These are phyloP conservation scores for Lanmaoa pseudosensibilis DNA, from an alignment of 768 basidiomycete genomes.

Conservation along the genomic window DNA sequence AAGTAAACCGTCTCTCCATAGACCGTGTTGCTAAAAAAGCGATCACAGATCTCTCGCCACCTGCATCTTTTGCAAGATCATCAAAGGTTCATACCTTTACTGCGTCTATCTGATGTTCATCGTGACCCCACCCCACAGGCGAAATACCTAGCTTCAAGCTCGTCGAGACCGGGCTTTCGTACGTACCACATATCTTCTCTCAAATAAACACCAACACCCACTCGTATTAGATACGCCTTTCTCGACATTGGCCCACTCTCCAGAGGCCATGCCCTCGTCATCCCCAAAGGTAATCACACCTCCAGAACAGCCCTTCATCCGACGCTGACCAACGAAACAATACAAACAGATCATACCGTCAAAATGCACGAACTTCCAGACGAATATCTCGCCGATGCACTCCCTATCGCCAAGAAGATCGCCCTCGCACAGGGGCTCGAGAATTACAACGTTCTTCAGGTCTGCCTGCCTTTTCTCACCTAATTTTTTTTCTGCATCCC, in stretches of 20 bases:
- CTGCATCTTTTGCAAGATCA: constrained; percentile 95
- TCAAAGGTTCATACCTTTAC: constrained; percentile 59
- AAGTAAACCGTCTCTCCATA: neutral
- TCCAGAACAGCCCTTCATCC: no score
- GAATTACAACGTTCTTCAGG: constrained; percentile 87
- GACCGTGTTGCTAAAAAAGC: neutral
- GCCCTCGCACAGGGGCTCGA: constrained; percentile 69
- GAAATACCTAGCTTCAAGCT: constrained; percentile 90
- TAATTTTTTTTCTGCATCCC: no score
- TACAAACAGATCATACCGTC: constrained; percentile 68
- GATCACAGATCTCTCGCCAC: constrained; percentile 49
- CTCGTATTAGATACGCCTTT: constrained; percentile 66
- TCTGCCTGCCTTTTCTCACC: constrained; percentile 13
- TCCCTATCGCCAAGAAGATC: constrained; percentile 87
- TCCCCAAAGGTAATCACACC: constrained; percentile 79
- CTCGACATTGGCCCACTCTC: constrained; percentile 90
- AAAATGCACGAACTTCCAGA: constrained; percentile 90
- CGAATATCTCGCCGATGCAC: constrained; percentile 70
- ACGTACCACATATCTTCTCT: constrained; percentile 28
- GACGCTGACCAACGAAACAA: neutral
- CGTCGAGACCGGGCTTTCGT: constrained; percentile 72
- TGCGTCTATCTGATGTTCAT: neutral
- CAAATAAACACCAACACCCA: no score
- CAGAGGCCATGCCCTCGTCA: constrained; percentile 87
- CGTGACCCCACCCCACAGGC: constrained; percentile 43